Evolutionary conservation across 2,329 filamentous ascomycete species (phyloP), one percentile per base, ranked within the genome.

Genomic region (Ophiostoma pallidulum): DNA sequence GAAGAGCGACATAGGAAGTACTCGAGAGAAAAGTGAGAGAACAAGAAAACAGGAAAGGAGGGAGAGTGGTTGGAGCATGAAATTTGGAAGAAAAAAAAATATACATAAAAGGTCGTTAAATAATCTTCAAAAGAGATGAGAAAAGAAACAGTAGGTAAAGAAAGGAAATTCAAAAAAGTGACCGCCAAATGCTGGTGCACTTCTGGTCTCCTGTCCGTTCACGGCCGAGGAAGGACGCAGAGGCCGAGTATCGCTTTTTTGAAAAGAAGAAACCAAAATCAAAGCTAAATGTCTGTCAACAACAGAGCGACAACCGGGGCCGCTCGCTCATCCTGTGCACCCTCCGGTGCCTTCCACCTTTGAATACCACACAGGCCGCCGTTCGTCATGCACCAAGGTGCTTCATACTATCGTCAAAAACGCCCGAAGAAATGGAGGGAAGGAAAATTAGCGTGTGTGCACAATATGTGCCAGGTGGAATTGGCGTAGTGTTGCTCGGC

Each of bases 361-460:
- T 42, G 40, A 29, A n/a, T 33, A 43, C 29, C 29, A 31, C 20
- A 24, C 31, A 24, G 40, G 29, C 46, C 16, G 24, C 36, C 41
- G 43, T 43, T 38, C 49, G 33, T 53, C 40, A 52, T 46, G 45
- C 41, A 45, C 44, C 43, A 28, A 41, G 10, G 38, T 45, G 45
- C 47, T 48, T 54, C 50, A 47, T 49, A 39, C 39, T 47, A 18
- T 54, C 50, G 29, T 54, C 32, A 51, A 48, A 52, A 48, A 36
- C 46, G 41, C 46, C 44, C 28, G 41, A 37, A 45, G 31, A 43
- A 24, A 26, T 20, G 35, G n/a, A 29, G 35, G 22, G 13, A 28
- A n/a, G n/a, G 16, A 28, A 31, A 24, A 26, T 22, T 38, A 22
- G 31, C 3, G 22, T 39, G 24, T 28, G 24, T 28, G 24, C 24